These are phyloP conservation scores for Didymella pinodella DNA, from an alignment of 2,329 filamentous ascomycete species.

Conservation along the genomic window DNA sequence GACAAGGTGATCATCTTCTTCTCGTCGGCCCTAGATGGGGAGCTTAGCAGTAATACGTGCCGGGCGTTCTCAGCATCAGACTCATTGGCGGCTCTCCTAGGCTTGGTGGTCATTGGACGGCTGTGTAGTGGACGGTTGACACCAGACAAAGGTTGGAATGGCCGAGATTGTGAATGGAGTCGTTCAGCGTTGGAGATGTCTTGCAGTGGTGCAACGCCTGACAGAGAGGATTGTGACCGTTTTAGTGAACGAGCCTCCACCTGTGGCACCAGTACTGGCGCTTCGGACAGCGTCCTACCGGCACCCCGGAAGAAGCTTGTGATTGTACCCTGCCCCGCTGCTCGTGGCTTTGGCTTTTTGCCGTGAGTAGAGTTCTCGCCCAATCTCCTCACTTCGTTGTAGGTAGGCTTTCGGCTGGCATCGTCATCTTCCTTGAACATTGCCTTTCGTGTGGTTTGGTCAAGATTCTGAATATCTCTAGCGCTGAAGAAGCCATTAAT, in stretches of 20 bases:
- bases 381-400: constrained; percentile 40
- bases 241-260: constrained; percentile 23
- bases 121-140: constrained; percentile 43
- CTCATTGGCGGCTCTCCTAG: constrained; percentile 31
- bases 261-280: constrained; percentile 7
- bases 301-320: constrained; percentile 60
- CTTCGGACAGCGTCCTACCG: constrained; percentile 26
- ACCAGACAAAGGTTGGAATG: constrained; percentile 38
- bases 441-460: constrained; percentile 47
- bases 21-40: constrained; percentile 48
- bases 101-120: constrained; percentile 46
- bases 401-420: constrained; percentile 28
- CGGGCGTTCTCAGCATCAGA: constrained; percentile 40
- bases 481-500: constrained; percentile 52
- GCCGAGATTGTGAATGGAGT: constrained; percentile 16
- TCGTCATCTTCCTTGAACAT: constrained; percentile 27
- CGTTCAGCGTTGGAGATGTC: constrained; percentile 47
- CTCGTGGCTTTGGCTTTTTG: constrained; percentile 48
- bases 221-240: constrained; percentile 33
- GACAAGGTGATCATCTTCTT: constrained; percentile 9
- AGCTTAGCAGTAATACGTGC: constrained; percentile 60
- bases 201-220: constrained; percentile 31
- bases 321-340: constrained; percentile 60
- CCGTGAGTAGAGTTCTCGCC: constrained; percentile 27
- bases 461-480: constrained; percentile 47